Base-by-base conservation (phyloP, 2,329 filamentous ascomycete genomes). In the Aureobasidium pullulans region DNA sequence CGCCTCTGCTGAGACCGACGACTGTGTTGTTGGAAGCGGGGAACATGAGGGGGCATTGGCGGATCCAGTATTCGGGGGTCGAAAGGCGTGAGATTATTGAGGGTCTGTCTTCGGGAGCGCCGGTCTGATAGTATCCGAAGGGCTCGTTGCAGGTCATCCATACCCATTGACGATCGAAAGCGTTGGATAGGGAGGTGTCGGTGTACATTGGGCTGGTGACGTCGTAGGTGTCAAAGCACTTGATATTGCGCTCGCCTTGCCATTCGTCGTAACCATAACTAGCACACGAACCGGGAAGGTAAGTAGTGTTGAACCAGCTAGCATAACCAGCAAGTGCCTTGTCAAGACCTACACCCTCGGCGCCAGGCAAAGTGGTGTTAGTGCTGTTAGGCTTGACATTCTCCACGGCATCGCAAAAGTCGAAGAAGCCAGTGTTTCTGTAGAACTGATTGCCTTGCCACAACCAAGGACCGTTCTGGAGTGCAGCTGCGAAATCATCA, bases 111-210 rank as follows among this genome's bases (percentile, higher is more conserved):
- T 66, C 48, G 0, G 82, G 81, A 6, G 81, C 80, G 19, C 78
- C 79, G 61, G 77, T 77, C 67, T 83, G 80, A 76, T 78, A 84
- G 69, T 77, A 82, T 59, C 73, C 79, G 60, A 82, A 79, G n/a
- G 83, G 82, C 67, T 86, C 81, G 66, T 86, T 85, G 74, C 84
- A 86, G 1, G 78, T 74, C 70, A 84, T 77, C 83, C 83, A 86
- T 7, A 74, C 68, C 82, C 82, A 86, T 62, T 83, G 80, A 0
- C 81, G 71, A 63, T 81, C 75, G 36, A 72, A 64, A 0, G 65
- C 57, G 66, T 85, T 84, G 50, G 63, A 63, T 5, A 80, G 71
- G 1, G 70, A 72, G 16, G 66, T 70, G 66, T 86, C 80, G 4
- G 77, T 80, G 69, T 74, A 85, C 2, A 80, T 63, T 0, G 77